phyloP scores from a whole-genome alignment of 352 stramenopile species.

The Phytophthora melonis region DNA sequence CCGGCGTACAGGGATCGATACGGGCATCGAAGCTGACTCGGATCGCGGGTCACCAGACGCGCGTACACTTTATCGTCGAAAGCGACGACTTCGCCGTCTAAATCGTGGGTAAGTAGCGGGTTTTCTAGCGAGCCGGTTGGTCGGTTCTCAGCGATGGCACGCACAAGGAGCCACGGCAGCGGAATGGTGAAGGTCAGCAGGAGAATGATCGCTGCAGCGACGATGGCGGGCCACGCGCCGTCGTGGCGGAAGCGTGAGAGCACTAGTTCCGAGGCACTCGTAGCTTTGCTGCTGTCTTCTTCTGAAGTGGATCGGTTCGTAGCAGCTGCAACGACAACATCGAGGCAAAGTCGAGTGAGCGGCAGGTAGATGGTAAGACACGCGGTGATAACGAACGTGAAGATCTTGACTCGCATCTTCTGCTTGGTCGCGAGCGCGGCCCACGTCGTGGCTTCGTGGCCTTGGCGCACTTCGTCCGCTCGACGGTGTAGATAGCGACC shows the following conservation, averaged over 20 bases:
- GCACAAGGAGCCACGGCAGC: not conserved
- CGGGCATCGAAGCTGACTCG: not conserved
- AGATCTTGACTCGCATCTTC: constrained; percentile 43
- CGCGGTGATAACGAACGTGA: constrained; percentile 51
- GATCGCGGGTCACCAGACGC: not conserved
- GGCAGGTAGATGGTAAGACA: constrained; percentile 60
- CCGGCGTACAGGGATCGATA: not conserved
- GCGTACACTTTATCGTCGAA: constrained; percentile 2
- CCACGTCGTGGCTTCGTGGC: constrained; percentile 53
- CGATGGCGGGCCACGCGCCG: constrained; percentile 35
- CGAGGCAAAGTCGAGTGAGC: constrained; percentile 47
- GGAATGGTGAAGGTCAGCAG: not conserved
- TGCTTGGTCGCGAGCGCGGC: constrained; percentile 44
- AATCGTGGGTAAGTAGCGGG: not conserved
- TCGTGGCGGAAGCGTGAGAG: constrained; percentile 25
- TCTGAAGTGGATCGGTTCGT: not conserved
- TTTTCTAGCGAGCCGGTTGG: not conserved
- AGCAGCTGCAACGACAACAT: constrained; percentile 30
- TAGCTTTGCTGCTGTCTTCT: not conserved
- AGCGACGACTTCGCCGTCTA: not conserved
- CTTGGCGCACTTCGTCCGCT: constrained; percentile 56
- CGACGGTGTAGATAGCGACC: constrained; percentile 47
- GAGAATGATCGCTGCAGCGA: not conserved
- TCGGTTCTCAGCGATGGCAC: not conserved
- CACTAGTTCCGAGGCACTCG: constrained; percentile 24